A percentile compares a stretch with the other conserved stretches of the same genome.
phyloP scores from a whole-genome alignment of 495 filamentous ascomycete species.

The Hypoxylon lienhwacheense region DNA sequence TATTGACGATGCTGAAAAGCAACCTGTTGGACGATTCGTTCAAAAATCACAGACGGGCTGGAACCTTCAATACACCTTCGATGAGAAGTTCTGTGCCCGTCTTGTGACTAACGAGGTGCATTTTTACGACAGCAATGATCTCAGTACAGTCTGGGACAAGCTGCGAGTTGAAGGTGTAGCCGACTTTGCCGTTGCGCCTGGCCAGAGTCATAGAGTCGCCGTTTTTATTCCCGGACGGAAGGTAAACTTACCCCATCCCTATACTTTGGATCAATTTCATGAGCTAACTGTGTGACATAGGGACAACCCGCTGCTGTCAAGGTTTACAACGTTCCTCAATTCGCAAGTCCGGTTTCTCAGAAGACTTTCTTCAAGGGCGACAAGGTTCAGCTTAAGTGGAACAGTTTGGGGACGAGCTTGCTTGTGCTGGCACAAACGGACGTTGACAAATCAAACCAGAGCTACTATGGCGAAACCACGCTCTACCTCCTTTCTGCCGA shows the following conservation, averaged over 20 bases:
- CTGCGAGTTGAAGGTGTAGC: conserved; percentile 87
- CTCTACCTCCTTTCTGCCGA: conserved; percentile 92
- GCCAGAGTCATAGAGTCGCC: conserved; percentile 84
- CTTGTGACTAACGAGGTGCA: conserved; percentile 96
- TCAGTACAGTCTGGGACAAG: conserved; percentile 90
- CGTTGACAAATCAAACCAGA: conserved; percentile 96
- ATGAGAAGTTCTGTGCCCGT: conserved; percentile 90
- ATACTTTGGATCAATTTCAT: neutral
- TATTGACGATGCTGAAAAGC: conserved; percentile 59
- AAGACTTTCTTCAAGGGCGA: conserved; percentile 99
- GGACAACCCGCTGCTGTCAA: conserved; percentile 91
- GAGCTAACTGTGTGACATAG: conserved; percentile 46
- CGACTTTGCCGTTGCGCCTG: conserved; percentile 87
- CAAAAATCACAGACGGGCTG: conserved; percentile 94
- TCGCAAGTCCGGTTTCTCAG: conserved; percentile 78
- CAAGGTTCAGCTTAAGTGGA: conserved; percentile 98
- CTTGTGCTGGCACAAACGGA: conserved; percentile 98
- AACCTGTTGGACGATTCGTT: conserved; percentile 83
- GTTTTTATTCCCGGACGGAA: conserved; percentile 95
- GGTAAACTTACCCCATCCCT: conserved; percentile 50
- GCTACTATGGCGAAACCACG: conserved; percentile 98
- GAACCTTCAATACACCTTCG: conserved; percentile 95
- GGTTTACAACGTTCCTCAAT: conserved; percentile 89
- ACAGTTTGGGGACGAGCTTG: conserved; percentile 80
- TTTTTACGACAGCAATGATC: conserved; percentile 85